These are phyloP conservation scores for Endothia cerciana DNA, from an alignment of 2,329 filamentous ascomycete genomes.

Conservation along the genomic window DNA sequence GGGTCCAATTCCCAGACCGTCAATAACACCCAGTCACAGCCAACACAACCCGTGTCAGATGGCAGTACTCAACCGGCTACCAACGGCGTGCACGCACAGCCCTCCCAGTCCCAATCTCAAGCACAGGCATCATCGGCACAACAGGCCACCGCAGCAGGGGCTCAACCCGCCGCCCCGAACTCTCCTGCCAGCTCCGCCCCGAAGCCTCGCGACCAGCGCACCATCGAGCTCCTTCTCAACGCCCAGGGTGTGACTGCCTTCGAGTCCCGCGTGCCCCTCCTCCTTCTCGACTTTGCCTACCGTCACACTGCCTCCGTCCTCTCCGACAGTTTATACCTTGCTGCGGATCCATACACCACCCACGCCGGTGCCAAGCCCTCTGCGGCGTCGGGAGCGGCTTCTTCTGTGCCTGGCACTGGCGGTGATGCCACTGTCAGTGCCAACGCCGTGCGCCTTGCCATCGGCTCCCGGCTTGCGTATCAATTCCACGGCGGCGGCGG, in stretches of 20 bases:
- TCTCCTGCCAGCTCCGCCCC: conserved; percentile 47
- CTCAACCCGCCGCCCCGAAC: conserved; percentile 33
- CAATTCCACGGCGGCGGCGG: conserved; percentile 65
- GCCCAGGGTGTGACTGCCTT: conserved; percentile 79
- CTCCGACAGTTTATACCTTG: conserved; percentile 70
- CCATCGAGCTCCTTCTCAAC: conserved; percentile 78
- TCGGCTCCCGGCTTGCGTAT: conserved; percentile 68
- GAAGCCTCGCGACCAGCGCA: conserved; percentile 76
- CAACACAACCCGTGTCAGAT: conserved; percentile 25
- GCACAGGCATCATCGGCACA: conserved; percentile 32
- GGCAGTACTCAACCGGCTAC: conserved; percentile 37
- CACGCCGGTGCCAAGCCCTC: conserved; percentile 59
- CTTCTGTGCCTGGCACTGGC: conserved; percentile 48
- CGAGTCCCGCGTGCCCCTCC: conserved; percentile 79
- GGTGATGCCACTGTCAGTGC: conserved; percentile 63
- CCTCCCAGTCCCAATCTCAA: conserved; percentile 36
- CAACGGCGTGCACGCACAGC: conserved; percentile 29
- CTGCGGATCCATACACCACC: conserved; percentile 68
- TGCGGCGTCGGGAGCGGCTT: conserved; percentile 52
- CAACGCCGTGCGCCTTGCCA: conserved; percentile 73
- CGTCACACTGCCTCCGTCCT: conserved; percentile 76
- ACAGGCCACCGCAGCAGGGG: conserved; percentile 31
- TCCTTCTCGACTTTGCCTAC: conserved; percentile 86
- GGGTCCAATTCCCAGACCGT: conserved; percentile 34
- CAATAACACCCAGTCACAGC: conserved; percentile 30